Evolutionary conservation across 2,329 filamentous ascomycete species (phyloP), one percentile per base, ranked within the genome.

Genomic region (Microsporum canis): DNA sequence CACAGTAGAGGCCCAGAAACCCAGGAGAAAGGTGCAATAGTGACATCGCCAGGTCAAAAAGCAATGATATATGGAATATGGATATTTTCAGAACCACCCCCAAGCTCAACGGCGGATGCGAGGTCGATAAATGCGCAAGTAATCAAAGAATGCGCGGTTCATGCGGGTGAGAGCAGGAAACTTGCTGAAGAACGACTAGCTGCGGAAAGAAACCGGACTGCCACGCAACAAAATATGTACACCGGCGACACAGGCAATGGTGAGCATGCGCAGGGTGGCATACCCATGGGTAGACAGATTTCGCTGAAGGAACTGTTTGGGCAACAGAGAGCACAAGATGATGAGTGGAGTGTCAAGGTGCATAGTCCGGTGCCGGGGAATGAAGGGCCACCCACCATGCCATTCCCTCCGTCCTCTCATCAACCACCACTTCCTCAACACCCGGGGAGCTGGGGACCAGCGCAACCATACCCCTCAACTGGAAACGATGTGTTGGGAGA

Each of bases 81-180:
- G 83, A 83, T 87, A 61, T 86, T 84, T 69, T 79, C 79, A n/a
- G 84, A 86, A 66, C 77, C 77, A 0, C 72, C 77, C n/a, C 78
- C 79, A 2, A 79, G 76, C 47, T 82, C 80, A 1, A 84, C 82
- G 2, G 78, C 79, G 12, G 75, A 80, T 49, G 76, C 74, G 10
- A 78, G 80, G 60, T 73, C 75, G 38, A 71, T 82, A 51, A 80
- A 81, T 38, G 81, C 79, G 36, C 73, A 77, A 60, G 75, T 80
- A 61, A 84, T 86, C 63, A 74, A 77, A 62, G 79, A 81, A 49
- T 80, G 81, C 64, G 83, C 83, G 3, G 71, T 75, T 31, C 76
- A 77, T 68, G 82, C 81, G 1, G 77, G 78, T 29, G 69, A 75
- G 57, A 82, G 78, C 65, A 71, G 79, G 61, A 77, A 76, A 59